Base-by-base conservation (phyloP, 306 rosid genomes). In the Sindora glabra region DNA sequence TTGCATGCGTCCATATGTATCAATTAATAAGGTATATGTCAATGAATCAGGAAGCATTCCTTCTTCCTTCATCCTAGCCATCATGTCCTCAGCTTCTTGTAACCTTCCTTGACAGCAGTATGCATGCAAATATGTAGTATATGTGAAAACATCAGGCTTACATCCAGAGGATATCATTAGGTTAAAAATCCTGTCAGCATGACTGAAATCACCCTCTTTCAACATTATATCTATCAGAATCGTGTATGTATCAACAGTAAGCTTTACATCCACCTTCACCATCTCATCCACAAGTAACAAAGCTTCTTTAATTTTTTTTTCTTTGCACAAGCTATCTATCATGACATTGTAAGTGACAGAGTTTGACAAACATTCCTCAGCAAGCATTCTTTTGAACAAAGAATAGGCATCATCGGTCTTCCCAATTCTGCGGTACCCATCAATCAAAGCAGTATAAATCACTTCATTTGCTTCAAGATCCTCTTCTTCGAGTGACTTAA, bases 381-480 rank as follows among this genome's bases (percentile, higher is more conserved):
- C 48, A 53, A 73, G 72, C 86, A 87, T 84, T 72, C 68, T 78
- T 74, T 67, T 65, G 62, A 84, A 52, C 64, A 87, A 73, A 39
- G 79, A 63, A 34, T 45, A 64, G 38, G 86, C 86, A 57, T 74
- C 74, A 53, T 45, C 60, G 23, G 75, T 50, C 74, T 79, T 84
- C 60, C 89, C 89, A 67, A 23, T 62, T 78, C 79, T 81, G 79
- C 86, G 79, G 25, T 79, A 77, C 40, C 91, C 95, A 58, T 81
- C 77, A 65, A 87, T 75, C 70, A 87, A 66, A 60, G 83, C 70
- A 36, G 89, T 81, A 68, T 74, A 84, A 16, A 81, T 81, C 48
- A 83, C 91, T 53, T 79, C 81, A 70, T 84, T 84, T 33, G 73
- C 57, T 40, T 72, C 74, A 46, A 84, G 47, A 29, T 80, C 83